Percentiles rank a stretch among this genome's conserved stretches.
These are phyloP conservation scores for Mycena belliarum DNA, from an alignment of 768 basidiomycete species.

Conservation along the genomic window DNA sequence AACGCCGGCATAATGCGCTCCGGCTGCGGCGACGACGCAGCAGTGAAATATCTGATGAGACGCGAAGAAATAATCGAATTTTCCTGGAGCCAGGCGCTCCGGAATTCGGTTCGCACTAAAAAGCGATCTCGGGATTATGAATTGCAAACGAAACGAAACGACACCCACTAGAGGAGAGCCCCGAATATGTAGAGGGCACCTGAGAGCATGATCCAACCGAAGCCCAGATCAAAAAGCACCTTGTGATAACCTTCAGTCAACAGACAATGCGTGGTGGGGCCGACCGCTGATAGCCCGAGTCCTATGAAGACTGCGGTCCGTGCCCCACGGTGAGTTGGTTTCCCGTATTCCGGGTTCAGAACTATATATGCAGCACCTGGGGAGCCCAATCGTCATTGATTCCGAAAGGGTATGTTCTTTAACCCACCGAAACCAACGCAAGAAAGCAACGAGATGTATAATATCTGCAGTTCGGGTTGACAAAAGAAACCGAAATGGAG, in stretches of 20 bases:
- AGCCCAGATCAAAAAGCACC: constrained; percentile 63
- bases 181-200: constrained; percentile 79
- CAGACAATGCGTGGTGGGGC: constrained; percentile 70
- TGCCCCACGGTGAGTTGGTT: constrained; percentile 71
- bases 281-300: constrained; percentile 68
- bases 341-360: constrained; percentile 74
- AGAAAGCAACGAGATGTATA: constrained; percentile 56
- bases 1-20: constrained; percentile 63
- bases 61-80: constrained; percentile 75
- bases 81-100: constrained; percentile 72
- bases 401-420: constrained; percentile 10
- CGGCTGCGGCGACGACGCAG: constrained; percentile 71
- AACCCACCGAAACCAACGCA: constrained; percentile 60
- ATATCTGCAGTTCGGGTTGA: constrained; percentile 48
- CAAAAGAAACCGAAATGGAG: constrained; percentile 82
- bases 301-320: constrained; percentile 79
- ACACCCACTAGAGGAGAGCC: constrained; percentile 78
- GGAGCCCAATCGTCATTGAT: constrained; percentile 11
- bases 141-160: constrained; percentile 8
- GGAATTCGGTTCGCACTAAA: constrained; percentile 81
- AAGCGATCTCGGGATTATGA: constrained; percentile 18
- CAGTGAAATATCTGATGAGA: constrained; percentile 93
- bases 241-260: constrained; percentile 56
- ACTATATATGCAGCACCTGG: constrained; percentile 77
- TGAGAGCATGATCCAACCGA: constrained; percentile 67